phyloP scores from a whole-genome alignment of 2,329 filamentous ascomycete species.

The Talaromyces funiculosus region DNA sequence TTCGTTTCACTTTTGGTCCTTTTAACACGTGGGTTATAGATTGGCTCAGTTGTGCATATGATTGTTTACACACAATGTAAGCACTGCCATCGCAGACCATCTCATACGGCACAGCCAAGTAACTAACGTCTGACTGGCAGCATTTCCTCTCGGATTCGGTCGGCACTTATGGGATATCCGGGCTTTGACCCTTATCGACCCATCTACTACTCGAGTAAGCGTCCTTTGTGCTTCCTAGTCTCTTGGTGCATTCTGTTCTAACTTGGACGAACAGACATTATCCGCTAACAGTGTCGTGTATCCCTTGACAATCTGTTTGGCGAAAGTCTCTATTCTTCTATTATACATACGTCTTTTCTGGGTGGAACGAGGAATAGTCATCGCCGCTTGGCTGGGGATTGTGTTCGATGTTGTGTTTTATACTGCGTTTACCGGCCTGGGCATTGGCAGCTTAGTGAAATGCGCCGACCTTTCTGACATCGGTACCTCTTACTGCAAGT shows the following conservation, averaged over 20 bases:
- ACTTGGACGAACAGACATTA: too few species aligned
- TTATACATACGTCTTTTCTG: neutral
- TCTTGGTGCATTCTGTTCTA: too few species aligned
- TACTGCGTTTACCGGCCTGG: neutral
- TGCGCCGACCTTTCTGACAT: neutral
- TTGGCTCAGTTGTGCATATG: neutral
- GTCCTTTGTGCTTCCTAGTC: too few species aligned
- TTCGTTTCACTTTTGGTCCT: neutral
- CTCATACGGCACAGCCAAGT: too few species aligned
- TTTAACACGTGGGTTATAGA: neutral
- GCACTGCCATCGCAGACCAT: too few species aligned
- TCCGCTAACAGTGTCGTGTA: neutral
- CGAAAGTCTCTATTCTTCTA: neutral
- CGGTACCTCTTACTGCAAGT: neutral
- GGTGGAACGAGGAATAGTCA: neutral
- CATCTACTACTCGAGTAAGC: neutral
- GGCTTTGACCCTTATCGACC: neutral
- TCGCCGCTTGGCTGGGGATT: neutral
- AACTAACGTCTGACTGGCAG: too few species aligned
- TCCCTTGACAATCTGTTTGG: neutral
- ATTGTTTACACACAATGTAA: neutral
- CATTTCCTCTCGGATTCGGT: neutral
- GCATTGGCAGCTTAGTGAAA: neutral
- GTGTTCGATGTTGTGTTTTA: neutral
- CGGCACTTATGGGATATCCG: conserved; percentile 1